Percentiles rank a stretch among this genome's conserved stretches.
Conservation (phyloP, 2,329 filamentous ascomycete genomes). For the Aurifilum marmelostoma region DNA sequence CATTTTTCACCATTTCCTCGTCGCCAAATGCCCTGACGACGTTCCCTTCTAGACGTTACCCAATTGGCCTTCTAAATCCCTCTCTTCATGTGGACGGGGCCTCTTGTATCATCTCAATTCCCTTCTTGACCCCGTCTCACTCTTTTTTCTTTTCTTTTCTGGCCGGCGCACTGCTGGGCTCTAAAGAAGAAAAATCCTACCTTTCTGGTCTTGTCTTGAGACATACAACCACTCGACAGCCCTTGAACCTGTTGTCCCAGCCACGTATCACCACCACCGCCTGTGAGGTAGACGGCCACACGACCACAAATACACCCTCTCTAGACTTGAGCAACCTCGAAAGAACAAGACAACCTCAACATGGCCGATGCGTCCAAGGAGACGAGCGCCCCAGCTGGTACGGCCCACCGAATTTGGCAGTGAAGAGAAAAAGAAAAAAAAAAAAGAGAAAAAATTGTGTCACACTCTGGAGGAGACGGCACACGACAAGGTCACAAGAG, state of each 20-base stretch:
- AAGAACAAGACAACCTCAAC: constrained; percentile 13
- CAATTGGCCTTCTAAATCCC: constrained; percentile 22
- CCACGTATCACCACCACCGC: neutral
- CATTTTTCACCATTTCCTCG: constrained; percentile 18
- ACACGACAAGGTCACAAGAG: constrained; percentile 11
- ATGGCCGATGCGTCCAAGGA: constrained; percentile 29
- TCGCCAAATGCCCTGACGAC: constrained; percentile 22
- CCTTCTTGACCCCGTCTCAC: constrained; percentile 12
- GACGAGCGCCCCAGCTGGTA: constrained; percentile 24
- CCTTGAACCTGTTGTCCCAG: constrained; percentile 1
- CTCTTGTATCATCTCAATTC: constrained; percentile 3
- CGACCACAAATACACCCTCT: neutral
- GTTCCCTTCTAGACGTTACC: constrained; percentile 6
- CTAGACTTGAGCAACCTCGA: neutral
- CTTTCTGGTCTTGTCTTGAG: neutral
- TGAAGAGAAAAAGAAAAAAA: no score
- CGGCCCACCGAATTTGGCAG: neutral
- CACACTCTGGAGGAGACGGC: neutral
- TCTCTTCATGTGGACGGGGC: constrained; percentile 20
- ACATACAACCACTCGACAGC: neutral
- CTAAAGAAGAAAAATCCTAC: neutral
- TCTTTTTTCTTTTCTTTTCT: constrained; percentile 3
- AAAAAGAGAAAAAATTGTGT: neutral
- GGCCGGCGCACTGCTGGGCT: constrained; percentile 25
- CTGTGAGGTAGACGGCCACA: neutral